Evolutionary conservation across 176 grass and related monocot species (phyloP).

Genomic region (Phyllostachys edulis): DNA sequence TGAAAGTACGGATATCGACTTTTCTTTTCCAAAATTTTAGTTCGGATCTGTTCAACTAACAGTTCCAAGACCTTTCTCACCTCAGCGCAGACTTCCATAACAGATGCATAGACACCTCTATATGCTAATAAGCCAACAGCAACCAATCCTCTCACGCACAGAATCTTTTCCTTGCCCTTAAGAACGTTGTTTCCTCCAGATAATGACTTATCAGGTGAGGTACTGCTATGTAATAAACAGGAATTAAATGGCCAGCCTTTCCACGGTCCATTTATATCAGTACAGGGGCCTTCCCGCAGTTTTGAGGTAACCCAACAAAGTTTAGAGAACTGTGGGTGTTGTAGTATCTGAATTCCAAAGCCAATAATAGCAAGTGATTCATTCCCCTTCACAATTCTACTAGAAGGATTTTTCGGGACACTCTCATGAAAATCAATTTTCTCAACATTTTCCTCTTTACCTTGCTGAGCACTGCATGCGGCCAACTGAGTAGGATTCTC

Average conservation of each 20-base stretch:
- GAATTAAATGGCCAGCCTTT: constrained; percentile 98
- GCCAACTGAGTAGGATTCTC: constrained; percentile 34
- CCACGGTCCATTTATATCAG: constrained; percentile 89
- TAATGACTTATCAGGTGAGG: constrained; percentile 41
- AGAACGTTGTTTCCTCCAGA: constrained; percentile 52
- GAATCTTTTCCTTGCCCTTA: constrained; percentile 58
- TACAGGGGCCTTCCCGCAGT: constrained; percentile 81
- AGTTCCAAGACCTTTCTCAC: constrained; percentile 92
- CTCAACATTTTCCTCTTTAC: constrained; percentile 30
- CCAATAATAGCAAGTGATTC: constrained; percentile 62
- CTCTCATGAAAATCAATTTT: constrained; percentile 27
- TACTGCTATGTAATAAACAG: constrained; percentile 59
- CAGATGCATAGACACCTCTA: constrained; percentile 72
- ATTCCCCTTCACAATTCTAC: constrained; percentile 45
- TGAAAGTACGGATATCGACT: constrained; percentile 62
- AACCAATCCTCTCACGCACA: constrained; percentile 66
- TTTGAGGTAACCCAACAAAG: constrained; percentile 97
- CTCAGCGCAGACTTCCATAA: constrained; percentile 74
- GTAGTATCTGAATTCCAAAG: constrained; percentile 89
- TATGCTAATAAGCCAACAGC: constrained; percentile 93
- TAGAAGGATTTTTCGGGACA: constrained; percentile 38
- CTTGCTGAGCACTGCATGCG: constrained; percentile 31
- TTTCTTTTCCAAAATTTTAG: constrained; percentile 74
- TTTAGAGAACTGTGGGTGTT: constrained; percentile 81
- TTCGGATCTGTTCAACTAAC: constrained; percentile 65